A percentile compares a stretch with the other conserved stretches of the same genome.
Evolutionary conservation across 192 early-diverging fungal species (phyloP).

Genomic region (Jimgerdemannia lactiflua): DNA sequence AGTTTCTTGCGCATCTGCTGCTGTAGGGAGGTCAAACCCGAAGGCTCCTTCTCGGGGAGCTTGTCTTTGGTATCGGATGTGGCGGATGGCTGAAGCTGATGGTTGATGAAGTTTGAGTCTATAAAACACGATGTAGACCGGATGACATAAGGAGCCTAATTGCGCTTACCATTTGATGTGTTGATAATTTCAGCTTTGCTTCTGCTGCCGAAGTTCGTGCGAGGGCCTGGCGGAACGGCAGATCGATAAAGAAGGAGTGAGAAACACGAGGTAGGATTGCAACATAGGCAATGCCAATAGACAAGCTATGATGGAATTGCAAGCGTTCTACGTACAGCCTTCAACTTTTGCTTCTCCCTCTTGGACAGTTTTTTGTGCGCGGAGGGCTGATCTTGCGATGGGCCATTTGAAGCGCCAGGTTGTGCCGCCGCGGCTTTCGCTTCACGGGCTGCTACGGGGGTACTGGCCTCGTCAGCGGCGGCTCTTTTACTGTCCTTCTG

Average conservation of each 20-base stretch:
- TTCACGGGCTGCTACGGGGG: not conserved
- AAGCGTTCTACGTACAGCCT: not conserved
- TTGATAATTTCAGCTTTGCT: not conserved
- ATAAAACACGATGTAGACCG: no score
- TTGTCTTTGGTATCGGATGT: not conserved
- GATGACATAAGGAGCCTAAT: no score
- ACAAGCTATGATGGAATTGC: not conserved
- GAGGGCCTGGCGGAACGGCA: not conserved
- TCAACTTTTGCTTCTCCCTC: not conserved
- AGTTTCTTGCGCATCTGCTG: slow-evolving; percentile 53
- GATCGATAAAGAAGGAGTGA: no score
- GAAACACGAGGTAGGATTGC: no score
- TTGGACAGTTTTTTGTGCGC: not conserved
- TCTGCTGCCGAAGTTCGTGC: not conserved
- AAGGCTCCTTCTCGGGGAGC: not conserved
- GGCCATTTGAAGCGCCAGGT: not conserved
- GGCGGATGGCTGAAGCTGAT: not conserved
- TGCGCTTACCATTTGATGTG: no score
- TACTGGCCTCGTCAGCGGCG: not conserved
- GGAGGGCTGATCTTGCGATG: not conserved
- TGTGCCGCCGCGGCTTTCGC: not conserved
- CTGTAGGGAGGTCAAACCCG: slow-evolving; percentile 28
- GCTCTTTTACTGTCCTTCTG: not conserved
- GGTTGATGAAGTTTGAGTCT: not conserved
- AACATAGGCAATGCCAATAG: no score